Base-by-base conservation (phyloP, 2,329 filamentous ascomycete genomes). In the Penicillium hordei region DNA sequence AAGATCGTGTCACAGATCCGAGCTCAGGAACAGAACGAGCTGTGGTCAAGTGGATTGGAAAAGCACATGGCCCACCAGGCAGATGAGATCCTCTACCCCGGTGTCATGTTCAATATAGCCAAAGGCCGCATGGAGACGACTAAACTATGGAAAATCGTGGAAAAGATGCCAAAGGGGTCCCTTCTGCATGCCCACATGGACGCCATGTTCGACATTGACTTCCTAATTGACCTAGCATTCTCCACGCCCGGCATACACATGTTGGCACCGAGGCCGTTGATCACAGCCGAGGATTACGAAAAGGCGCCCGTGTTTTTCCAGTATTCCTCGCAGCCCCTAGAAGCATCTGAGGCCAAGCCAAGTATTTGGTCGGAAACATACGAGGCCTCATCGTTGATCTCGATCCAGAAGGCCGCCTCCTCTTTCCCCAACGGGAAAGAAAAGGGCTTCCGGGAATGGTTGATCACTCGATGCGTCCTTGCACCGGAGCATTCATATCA, bases 61-160 rank as follows among this genome's bases (percentile, higher is more conserved):
- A 87, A 93, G 68, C 81, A 81, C 44, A 78, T 91, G 3, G 86
- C 88, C 4, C 82, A 84, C 62, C 77, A 85, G 55, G 78, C 78
- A 27, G 81, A 86, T 65, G 82, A 85, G 60, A 85, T 86, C 64
- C 79, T 93, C 50, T 91, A 89, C 70, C 91, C 91, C 0, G 93
- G 93, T 12, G 96, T 96, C 89, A 94, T 96, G 89, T 97, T 96
- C 76, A 87, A 85, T 36, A 82, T 93, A 36, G 91, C 91, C 65
- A 93, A 92, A 74, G 84, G 87, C n/a, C 85, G 86, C 38, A 95
- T 96, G 86, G 91, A 96, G 75, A 81, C 82, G 65, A 96, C 91
- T 15, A 87, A 87, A 69, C 81, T 97, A 25, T 97, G 91, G 91
- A 83, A 86, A 63, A 94, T 97, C 66, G 83, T 96, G 17, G 84